Evolutionary conservation across 306 rosid genomes (phyloP).

Genomic region (Quercus gilva): DNA sequence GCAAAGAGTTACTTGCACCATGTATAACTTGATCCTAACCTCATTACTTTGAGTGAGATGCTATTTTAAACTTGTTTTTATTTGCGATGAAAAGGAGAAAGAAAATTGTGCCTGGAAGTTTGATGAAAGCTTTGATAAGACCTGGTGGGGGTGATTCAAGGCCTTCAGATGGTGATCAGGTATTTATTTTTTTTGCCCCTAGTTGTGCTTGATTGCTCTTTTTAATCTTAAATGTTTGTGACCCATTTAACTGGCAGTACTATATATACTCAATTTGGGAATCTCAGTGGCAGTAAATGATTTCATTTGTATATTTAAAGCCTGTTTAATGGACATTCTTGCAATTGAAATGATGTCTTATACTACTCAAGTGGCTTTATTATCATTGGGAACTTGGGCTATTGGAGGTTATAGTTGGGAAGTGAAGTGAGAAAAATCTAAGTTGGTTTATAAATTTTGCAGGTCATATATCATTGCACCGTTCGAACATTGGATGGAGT

Average conservation of each 20-base stretch:
- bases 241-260: neutral
- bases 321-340: neutral
- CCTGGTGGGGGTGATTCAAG: conserved; percentile 82
- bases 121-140: conserved; percentile 91
- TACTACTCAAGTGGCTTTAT: conserved; percentile 7
- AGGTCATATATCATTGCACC: conserved; percentile 81
- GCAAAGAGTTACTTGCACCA: neutral
- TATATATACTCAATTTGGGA: neutral
- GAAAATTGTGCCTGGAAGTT: conserved; percentile 79
- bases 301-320: neutral
- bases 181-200: conserved; percentile 9
- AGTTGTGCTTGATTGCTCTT: neutral
- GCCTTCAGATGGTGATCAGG: conserved; percentile 94
- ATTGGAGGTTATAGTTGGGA: neutral
- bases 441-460: conserved; percentile 24
- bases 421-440: neutral
- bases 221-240: neutral
- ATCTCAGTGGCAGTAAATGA: neutral
- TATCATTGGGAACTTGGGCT: neutral
- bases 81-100: conserved; percentile 51
- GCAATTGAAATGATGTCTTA: neutral
- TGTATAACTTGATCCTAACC: too few relatives aligned
- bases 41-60: neutral
- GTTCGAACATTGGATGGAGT: conserved; percentile 89
- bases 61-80: conserved; percentile 7